Percentiles rank a stretch among this genome's conserved stretches.
phyloP scores from a whole-genome alignment of 106 monocot genomes.

The Allium fistulosum region DNA sequence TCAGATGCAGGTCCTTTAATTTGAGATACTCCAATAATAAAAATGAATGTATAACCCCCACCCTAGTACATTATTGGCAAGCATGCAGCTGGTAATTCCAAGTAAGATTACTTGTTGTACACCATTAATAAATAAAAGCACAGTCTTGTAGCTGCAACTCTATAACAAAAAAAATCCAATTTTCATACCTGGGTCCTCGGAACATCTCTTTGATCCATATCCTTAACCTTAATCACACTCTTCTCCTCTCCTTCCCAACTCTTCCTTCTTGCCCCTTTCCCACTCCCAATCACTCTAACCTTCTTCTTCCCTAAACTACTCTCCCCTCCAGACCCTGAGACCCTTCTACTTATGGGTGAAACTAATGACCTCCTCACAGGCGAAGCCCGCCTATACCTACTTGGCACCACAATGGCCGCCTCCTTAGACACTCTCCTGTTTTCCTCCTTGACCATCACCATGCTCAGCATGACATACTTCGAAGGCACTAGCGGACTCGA shows the following conservation, averaged over 20 bases:
- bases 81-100: too few relatives aligned
- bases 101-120: too few relatives aligned
- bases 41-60: too few relatives aligned
- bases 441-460: slow-evolving; percentile 81
- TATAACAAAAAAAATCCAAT: not conserved
- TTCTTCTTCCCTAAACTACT: slow-evolving; percentile 50
- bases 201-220: slow-evolving; percentile 36
- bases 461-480: slow-evolving; percentile 73
- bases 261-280: slow-evolving; percentile 7
- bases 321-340: slow-evolving; percentile 26
- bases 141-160: not conserved
- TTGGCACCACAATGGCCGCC: slow-evolving; percentile 86
- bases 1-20: too few relatives aligned
- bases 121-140: too few relatives aligned
- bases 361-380: slow-evolving; percentile 44
- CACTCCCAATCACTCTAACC: slow-evolving; percentile 30
- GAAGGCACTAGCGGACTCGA: slow-evolving; percentile 76
- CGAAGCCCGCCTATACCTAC: slow-evolving; percentile 84
- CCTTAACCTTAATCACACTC: slow-evolving; percentile 11
- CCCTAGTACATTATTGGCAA: too few relatives aligned
- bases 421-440: slow-evolving; percentile 53
- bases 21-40: too few relatives aligned
- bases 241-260: slow-evolving; percentile 41
- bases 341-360: slow-evolving; percentile 59
- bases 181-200: slow-evolving; percentile 60